These are phyloP conservation scores for Anthostomella pinea DNA, from an alignment of 2,329 filamentous ascomycete genomes.

Conservation along the genomic window DNA sequence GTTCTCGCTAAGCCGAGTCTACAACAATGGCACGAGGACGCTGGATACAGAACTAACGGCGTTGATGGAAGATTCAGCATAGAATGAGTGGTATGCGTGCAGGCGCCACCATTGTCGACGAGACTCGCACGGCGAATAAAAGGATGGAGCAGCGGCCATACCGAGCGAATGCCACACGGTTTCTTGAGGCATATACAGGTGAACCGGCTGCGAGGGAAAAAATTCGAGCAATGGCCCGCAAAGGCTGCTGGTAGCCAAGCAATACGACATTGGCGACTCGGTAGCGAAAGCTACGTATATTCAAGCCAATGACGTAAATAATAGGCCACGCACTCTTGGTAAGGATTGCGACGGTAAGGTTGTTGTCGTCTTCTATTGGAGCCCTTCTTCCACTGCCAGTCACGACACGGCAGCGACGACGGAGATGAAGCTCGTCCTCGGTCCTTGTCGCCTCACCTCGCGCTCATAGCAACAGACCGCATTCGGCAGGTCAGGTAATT, in stretches of 20 bases:
- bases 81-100: not conserved
- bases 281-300: not conserved
- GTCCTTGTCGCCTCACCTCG: too few relatives aligned
- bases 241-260: not conserved
- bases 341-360: not conserved
- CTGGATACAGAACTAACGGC: too few relatives aligned
- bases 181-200: too few relatives aligned
- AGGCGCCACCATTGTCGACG: too few relatives aligned
- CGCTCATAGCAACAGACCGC: too few relatives aligned
- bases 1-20: too few relatives aligned
- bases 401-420: too few relatives aligned
- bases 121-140: slow-evolving; percentile 15
- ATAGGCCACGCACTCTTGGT: not conserved
- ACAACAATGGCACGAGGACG: too few relatives aligned
- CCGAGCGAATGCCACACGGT: slow-evolving; percentile 27
- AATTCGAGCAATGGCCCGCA: slow-evolving; percentile 3
- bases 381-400: too few relatives aligned
- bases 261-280: not conserved
- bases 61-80: not conserved
- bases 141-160: slow-evolving; percentile 27
- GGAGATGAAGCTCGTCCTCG: too few relatives aligned
- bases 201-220: slow-evolving; percentile 8
- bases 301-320: not conserved
- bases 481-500: too few relatives aligned
- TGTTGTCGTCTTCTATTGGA: too few relatives aligned